Conservation (phyloP, 164 flowering plant genomes). For the Liriodendron chinense region DNA sequence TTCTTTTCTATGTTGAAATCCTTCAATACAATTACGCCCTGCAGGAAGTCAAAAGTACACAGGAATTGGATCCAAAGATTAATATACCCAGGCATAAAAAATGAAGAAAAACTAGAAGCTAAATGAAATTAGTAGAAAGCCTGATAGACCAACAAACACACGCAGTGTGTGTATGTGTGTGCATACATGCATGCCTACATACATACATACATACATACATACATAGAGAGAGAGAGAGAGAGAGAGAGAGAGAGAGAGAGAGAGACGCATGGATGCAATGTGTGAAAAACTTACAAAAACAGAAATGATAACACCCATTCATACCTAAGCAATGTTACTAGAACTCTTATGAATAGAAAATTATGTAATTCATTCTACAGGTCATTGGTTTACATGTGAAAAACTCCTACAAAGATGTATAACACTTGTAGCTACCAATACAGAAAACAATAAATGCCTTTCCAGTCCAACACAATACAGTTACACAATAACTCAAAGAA, state of each 20-base stretch:
- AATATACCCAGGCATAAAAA: background rate
- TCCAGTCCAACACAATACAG: no score
- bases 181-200: background rate
- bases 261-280: no score
- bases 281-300: no score
- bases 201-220: no score
- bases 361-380: no score
- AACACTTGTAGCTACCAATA: background rate
- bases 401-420: background rate
- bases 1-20: constrained; percentile 55
- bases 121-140: background rate
- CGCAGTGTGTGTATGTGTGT: background rate
- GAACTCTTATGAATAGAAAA: no score
- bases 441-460: background rate
- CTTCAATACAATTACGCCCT: constrained; percentile 38
- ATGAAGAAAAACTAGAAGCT: background rate
- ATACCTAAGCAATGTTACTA: no score
- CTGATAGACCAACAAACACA: background rate
- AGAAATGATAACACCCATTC: no score
- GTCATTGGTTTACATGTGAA: background rate
- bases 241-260: no score
- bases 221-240: no score
- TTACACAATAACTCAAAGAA: background rate
- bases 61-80: constrained; percentile 1
- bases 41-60: constrained; percentile 7